phyloP scores from a whole-genome alignment of 2,329 filamentous ascomycete species.

The Byssoonygena ceratinophila region DNA sequence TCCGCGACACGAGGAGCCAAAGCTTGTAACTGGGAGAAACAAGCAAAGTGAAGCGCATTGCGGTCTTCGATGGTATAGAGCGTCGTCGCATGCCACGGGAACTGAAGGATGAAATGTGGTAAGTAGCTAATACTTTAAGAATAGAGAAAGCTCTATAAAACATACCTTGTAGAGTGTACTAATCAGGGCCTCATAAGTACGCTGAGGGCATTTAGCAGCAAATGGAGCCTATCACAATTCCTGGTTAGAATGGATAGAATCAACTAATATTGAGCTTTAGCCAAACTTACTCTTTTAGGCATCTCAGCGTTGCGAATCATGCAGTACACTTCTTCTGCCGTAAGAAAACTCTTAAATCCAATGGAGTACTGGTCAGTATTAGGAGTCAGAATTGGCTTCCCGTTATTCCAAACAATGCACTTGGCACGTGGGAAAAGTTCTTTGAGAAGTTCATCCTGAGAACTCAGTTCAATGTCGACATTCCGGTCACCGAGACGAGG shows the following conservation, averaged over 20 bases:
- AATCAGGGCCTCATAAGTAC: constrained; percentile 45
- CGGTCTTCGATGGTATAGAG: constrained; percentile 41
- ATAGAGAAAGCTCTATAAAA: neutral
- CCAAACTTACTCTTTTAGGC: constrained; percentile 39
- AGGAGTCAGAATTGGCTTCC: constrained; percentile 25
- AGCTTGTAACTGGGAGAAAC: constrained; percentile 41
- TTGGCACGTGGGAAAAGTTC: constrained; percentile 45
- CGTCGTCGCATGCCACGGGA: constrained; percentile 40
- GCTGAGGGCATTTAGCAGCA: constrained; percentile 40
- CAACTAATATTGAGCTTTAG: neutral
- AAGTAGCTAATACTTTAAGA: neutral
- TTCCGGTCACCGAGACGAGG: constrained; percentile 41
- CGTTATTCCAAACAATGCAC: constrained; percentile 38
- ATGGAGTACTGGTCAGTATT: constrained; percentile 37
- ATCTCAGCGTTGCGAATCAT: constrained; percentile 40
- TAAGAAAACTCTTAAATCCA: constrained; percentile 44
- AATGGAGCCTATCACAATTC: constrained; percentile 37
- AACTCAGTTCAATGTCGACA: constrained; percentile 39
- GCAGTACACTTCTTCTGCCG: constrained; percentile 41
- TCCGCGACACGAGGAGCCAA: constrained; percentile 54
- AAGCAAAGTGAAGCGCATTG: constrained; percentile 36
- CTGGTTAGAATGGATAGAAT: neutral
- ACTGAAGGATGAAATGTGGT: constrained; percentile 27
- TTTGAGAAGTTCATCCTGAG: constrained; percentile 41
- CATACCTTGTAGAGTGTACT: constrained; percentile 42